These are phyloP conservation scores for Fusarium goolgardi DNA, from an alignment of 2,329 filamentous ascomycete genomes.

Conservation along the genomic window DNA sequence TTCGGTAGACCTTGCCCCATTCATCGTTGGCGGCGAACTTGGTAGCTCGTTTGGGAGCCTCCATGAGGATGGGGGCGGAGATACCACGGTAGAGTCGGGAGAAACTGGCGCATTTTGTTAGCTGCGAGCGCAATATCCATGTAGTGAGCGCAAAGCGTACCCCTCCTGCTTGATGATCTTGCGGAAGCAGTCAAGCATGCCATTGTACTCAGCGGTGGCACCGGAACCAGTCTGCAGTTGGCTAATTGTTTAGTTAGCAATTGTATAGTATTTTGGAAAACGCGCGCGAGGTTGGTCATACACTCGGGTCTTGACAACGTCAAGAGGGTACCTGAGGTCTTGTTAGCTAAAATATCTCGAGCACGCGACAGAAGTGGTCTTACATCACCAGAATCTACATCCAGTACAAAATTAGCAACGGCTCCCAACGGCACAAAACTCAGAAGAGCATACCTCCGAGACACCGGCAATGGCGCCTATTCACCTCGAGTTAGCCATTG, in stretches of 20 bases:
- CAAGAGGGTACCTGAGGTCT: slow-evolving; percentile 88
- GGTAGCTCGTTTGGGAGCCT: slow-evolving; percentile 91
- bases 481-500: slow-evolving; percentile 41
- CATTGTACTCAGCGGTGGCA: slow-evolving; percentile 88
- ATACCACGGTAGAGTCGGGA: slow-evolving; percentile 96
- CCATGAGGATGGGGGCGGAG: slow-evolving; percentile 95
- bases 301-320: slow-evolving; percentile 98
- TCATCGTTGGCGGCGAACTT: slow-evolving; percentile 99
- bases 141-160: slow-evolving; percentile 61
- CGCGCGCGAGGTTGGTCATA: slow-evolving; percentile 61
- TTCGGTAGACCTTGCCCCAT: slow-evolving; percentile 95
- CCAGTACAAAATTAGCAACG: slow-evolving; percentile 30
- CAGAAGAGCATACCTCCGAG: slow-evolving; percentile 78
- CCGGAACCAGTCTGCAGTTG: slow-evolving; percentile 85
- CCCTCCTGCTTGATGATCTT: slow-evolving; percentile 98
- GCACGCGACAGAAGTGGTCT: slow-evolving; percentile 48
- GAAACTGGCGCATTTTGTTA: slow-evolving; percentile 65
- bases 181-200: slow-evolving; percentile 97
- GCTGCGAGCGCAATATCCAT: slow-evolving; percentile 15
- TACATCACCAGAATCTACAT: slow-evolving; percentile 87
- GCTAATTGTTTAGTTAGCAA: slow-evolving; percentile 59
- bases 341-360: slow-evolving; percentile 34
- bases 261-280: slow-evolving; percentile 8
- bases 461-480: slow-evolving; percentile 93
- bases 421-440: slow-evolving; percentile 35